Evolutionary conservation across 75 land plant genomes (phyloP).

Genomic region (Picea glauca): DNA sequence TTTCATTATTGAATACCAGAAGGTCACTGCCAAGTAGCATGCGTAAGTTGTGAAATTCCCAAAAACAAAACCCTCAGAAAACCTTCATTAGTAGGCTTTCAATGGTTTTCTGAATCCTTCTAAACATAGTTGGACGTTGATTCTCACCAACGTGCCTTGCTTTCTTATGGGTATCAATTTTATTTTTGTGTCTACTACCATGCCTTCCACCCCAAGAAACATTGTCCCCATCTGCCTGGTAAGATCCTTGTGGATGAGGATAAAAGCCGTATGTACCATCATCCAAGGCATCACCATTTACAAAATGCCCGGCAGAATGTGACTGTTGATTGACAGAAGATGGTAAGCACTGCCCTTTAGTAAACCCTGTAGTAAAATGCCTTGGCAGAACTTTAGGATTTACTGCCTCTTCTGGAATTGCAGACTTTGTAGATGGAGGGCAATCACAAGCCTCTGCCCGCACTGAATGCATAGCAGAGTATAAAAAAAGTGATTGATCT

Average conservation of each 20-base stretch:
- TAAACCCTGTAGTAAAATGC: constrained; percentile 10
- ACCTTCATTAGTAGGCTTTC: constrained; percentile 48
- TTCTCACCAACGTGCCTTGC: constrained; percentile 67
- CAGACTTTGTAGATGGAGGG: constrained; percentile 44
- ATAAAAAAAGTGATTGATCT: constrained; percentile 77
- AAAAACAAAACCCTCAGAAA: constrained; percentile 84
- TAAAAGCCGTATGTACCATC: constrained; percentile 2
- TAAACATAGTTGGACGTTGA: constrained; percentile 29
- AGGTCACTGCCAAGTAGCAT: constrained; percentile 98
- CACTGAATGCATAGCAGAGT: constrained; percentile 96
- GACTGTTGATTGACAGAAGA: constrained; percentile 4
- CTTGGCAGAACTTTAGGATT: constrained; percentile 32
- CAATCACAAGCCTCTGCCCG: constrained; percentile 91
- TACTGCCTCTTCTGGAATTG: constrained; percentile 22
- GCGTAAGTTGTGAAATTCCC: constrained; percentile 95
- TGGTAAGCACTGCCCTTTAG: not conserved
- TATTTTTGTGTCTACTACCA: constrained; percentile 23
- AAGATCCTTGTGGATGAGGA: constrained; percentile 18
- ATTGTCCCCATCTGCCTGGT: constrained; percentile 18
- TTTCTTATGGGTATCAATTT: constrained; percentile 43
- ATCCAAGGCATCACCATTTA: constrained; percentile 1
- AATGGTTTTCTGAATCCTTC: constrained; percentile 71
- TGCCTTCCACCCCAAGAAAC: too few relatives aligned
- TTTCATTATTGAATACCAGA: constrained; percentile 94
- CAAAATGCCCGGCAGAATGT: constrained; percentile 10